Base-by-base conservation (phyloP, 2,329 filamentous ascomycete species). In the Grosmannia huntii region DNA sequence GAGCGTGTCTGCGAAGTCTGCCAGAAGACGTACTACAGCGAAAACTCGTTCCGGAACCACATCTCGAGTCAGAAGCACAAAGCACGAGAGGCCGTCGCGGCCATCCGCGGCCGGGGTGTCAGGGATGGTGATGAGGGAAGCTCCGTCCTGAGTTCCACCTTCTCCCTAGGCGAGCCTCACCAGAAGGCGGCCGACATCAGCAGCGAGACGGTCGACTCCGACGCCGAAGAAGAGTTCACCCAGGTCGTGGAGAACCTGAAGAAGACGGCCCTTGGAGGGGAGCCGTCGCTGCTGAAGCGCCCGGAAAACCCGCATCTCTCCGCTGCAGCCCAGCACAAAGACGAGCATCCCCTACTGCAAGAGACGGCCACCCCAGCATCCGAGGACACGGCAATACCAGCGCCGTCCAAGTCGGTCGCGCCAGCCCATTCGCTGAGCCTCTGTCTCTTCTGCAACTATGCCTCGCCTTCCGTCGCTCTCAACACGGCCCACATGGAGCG, bases 31-130 rank as follows among this genome's bases (percentile, higher is more conserved):
- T 99, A 95, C 72, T 97, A 86, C 76, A 97, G 91, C 73, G 89
- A 96, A 68, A 96, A 96, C 73, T 92, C 94, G 38, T 97, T 87
- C 72, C 84, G 86, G 68, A 99, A 97, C 72, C 94, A 99, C 69
- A 71, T 97, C 59, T 85, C 84, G 60, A 96, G 91, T 73, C 85
- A 89, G 65, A 96, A 96, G 72, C 94, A 99, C 73, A 89, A 85
- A 72, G 76, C 82, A 58, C 85, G 84, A 59, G 78, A 86, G 59
- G 76, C 81, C 36, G 76, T 77, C 49, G 66, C 72, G 52, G 70
- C 70, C 27, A 68, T 38, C 63, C 68, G 56, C 70, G 70, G 56
- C 64, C 68, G 57, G 63, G 62, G 33, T 69, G 68, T 57, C 19
- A 73, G 73, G 23, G 71, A 74, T 55, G 79, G 81, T 63, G 87